A percentile compares a stretch with the other conserved stretches of the same genome.
Conservation (phyloP, 2,329 filamentous ascomycete genomes). For the Lasiodiplodia hormozganensis region DNA sequence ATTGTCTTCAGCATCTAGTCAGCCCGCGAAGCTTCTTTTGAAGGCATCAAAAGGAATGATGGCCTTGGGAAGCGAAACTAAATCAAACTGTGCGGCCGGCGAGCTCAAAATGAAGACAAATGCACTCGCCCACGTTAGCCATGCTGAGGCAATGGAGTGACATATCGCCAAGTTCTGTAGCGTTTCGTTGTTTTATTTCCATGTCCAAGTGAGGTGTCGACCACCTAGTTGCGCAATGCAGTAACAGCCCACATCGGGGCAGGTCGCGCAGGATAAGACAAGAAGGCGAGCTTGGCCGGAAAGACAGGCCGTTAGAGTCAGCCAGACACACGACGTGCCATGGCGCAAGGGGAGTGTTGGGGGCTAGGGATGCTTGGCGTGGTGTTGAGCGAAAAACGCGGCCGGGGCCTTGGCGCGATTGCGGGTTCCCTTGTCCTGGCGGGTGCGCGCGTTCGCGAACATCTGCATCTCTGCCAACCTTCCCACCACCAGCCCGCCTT, state of each 20-base stretch:
- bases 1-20: no score
- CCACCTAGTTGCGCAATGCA: neutral
- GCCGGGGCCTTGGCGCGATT: conserved; percentile 17
- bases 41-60: no score
- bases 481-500: neutral
- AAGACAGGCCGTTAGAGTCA: neutral
- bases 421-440: conserved; percentile 14
- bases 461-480: conserved; percentile 21
- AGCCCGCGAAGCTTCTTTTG: no score
- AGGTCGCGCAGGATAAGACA: neutral
- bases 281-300: neutral
- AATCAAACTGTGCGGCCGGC: no score
- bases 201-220: neutral
- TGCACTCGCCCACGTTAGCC: neutral
- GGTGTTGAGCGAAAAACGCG: conserved; percentile 27
- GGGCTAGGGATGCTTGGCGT: conserved; percentile 19
- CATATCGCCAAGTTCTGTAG: no score
- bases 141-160: neutral
- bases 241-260: neutral
- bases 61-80: no score
- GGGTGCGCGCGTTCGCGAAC: conserved; percentile 25
- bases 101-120: no score
- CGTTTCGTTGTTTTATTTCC: neutral
- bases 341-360: neutral
- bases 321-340: neutral